Conservation (phyloP, 768 basidiomycete species). For the Pulveroboletus sp. region DNA sequence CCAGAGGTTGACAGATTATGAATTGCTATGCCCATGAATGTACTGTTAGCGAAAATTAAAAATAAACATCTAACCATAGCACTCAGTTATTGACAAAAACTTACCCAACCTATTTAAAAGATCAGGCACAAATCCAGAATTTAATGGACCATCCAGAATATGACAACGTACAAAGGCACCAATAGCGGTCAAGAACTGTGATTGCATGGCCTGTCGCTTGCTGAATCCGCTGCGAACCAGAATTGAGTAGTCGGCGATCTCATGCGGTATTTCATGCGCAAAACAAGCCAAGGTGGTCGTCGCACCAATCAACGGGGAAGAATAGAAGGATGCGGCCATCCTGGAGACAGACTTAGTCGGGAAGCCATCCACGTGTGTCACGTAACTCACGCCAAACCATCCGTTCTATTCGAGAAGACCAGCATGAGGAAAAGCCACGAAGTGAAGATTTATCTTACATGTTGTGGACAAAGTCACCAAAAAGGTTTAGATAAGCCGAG, state of each 20-base stretch:
- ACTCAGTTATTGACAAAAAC: conserved; percentile 5
- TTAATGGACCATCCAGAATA: conserved; percentile 2
- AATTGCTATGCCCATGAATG: conserved; percentile 84
- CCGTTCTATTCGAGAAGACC: conserved; percentile 53
- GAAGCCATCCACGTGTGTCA: conserved; percentile 2
- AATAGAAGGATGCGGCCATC: conserved; percentile 96
- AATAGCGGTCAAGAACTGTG: conserved; percentile 86
- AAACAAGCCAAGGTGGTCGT: conserved; percentile 95
- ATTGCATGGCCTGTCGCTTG: conserved; percentile 89
- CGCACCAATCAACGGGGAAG: conserved; percentile 89
- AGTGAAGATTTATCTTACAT: conserved; percentile 47
- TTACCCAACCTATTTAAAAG: conserved; percentile 36
- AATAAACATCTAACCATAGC: conserved; percentile 5
- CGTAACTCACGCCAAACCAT: conserved; percentile 78
- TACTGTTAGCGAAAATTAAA: conserved; percentile 41
- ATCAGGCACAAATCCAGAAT: conserved; percentile 20
- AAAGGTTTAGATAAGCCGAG: conserved; percentile 89
- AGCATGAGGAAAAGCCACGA: conserved; percentile 15
- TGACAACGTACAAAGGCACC: conserved; percentile 72
- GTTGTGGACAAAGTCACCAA: conserved; percentile 92
- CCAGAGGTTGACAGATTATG: conserved; percentile 66
- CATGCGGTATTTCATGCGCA: conserved; percentile 92
- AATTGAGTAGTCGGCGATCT: conserved; percentile 97
- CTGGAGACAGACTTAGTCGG: conserved; percentile 34
- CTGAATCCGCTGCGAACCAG: conserved; percentile 86